Evolutionary conservation across 441 rosid genomes (phyloP).

Genomic region (Syzygium syzygioides): DNA sequence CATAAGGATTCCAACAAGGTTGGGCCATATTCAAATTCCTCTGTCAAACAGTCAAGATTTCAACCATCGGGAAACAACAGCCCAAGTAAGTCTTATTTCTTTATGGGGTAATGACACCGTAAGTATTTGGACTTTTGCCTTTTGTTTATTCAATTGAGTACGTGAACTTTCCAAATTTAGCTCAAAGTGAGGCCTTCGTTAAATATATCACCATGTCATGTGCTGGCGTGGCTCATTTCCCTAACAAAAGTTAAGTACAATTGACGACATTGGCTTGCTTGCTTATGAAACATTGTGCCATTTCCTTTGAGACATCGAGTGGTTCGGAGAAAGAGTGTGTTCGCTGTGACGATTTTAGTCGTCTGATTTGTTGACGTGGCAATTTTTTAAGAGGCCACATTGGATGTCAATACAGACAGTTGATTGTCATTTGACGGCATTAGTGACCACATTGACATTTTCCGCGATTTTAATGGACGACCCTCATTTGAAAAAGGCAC

Average conservation of each 20-base stretch:
- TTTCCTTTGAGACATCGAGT: background rate
- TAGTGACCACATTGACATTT: background rate
- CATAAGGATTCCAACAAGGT: conserved; percentile 46
- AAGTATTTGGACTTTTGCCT: background rate
- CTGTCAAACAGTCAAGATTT: conserved; percentile 45
- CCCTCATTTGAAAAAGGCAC: background rate
- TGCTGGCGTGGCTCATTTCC: background rate
- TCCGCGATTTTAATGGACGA: background rate
- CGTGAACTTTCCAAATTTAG: background rate
- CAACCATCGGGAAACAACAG: conserved; percentile 70
- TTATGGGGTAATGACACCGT: background rate
- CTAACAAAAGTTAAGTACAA: background rate
- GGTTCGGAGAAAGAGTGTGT: background rate
- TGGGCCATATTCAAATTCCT: conserved; percentile 19
- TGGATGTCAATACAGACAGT: background rate
- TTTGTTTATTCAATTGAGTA: background rate
- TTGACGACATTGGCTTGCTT: background rate
- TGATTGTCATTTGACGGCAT: background rate
- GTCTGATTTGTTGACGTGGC: background rate
- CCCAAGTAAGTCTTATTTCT: conserved; percentile 49
- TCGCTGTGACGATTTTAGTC: background rate
- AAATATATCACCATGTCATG: background rate
- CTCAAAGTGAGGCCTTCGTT: background rate
- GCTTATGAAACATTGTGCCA: background rate
- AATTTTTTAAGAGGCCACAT: background rate